Percentiles rank a stretch among this genome's conserved stretches.
Conservation (phyloP, 2,329 filamentous ascomycete species). For the Neonectria ditissima region DNA sequence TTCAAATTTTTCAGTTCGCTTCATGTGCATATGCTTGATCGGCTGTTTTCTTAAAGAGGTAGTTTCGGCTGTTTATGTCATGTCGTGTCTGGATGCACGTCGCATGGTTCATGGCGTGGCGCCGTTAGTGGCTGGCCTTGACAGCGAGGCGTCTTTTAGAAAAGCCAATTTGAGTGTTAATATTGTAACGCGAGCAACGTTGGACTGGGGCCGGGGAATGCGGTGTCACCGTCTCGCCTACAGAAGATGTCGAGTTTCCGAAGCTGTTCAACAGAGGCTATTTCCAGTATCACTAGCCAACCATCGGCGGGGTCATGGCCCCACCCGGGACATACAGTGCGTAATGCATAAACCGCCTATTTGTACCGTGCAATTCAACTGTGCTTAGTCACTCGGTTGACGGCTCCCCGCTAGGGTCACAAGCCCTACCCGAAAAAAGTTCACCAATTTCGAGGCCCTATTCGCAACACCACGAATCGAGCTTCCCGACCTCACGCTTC, state of each 20-base stretch:
- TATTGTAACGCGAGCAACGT: conserved; percentile 1
- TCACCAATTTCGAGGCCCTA: conserved; percentile 39
- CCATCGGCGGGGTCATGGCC: neutral
- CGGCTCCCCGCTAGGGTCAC: conserved; percentile 45
- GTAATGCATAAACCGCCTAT: fast-evolving
- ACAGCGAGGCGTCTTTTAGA: neutral
- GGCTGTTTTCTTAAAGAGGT: neutral
- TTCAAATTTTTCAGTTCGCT: neutral
- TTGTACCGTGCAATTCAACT: conserved; percentile 29
- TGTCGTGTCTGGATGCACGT: neutral
- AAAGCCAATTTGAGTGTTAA: neutral
- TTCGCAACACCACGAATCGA: conserved; percentile 35
- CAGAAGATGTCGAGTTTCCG: neutral
- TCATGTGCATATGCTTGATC: neutral
- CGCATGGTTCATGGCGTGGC: neutral
- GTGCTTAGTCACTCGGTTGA: conserved; percentile 40
- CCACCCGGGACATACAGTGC: conserved; percentile 9
- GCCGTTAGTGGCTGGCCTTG: neutral
- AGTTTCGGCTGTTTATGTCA: neutral
- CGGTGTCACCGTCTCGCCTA: conserved; percentile 2
- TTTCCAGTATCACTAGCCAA: neutral
- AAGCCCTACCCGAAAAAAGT: conserved; percentile 49
- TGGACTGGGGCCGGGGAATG: too few species aligned
- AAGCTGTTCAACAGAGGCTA: neutral
- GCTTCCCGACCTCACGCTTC: conserved; percentile 44